Percentiles rank a stretch among this genome's conserved stretches.
Conservation (phyloP, 768 basidiomycete species). For the Collybia sp. region DNA sequence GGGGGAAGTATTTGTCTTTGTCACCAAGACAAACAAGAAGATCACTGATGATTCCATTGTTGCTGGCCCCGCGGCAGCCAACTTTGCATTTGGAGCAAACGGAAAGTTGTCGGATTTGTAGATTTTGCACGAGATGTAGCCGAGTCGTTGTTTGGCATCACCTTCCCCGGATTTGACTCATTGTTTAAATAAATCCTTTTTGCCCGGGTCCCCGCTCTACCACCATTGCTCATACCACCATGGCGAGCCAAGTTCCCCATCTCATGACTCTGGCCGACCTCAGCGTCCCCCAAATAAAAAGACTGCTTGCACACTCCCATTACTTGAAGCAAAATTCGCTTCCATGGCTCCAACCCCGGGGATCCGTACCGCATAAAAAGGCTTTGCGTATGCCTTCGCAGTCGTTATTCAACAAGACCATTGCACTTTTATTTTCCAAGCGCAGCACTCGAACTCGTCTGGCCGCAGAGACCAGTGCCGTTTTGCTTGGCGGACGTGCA, state of each 20-base stretch:
- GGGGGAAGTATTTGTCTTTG: conserved; percentile 50
- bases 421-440: conserved; percentile 91
- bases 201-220: background rate
- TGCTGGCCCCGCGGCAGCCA: conserved; percentile 50
- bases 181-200: too few species aligned
- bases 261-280: conserved; percentile 91
- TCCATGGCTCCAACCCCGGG: conserved; percentile 66
- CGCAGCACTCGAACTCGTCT: conserved; percentile 90
- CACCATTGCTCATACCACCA: background rate
- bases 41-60: conserved; percentile 44
- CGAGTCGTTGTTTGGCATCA: too few species aligned
- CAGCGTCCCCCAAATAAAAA: conserved; percentile 64
- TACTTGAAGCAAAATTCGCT: conserved; percentile 54
- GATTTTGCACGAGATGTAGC: too few species aligned
- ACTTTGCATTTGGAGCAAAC: conserved; percentile 29
- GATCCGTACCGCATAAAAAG: conserved; percentile 25
- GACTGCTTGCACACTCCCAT: conserved; percentile 60
- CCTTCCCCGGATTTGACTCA: background rate
- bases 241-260: conserved; percentile 43
- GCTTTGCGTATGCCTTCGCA: conserved; percentile 60
- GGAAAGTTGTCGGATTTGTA: too few species aligned
- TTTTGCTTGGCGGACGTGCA: conserved; percentile 80
- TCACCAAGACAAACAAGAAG: conserved; percentile 31
- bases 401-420: conserved; percentile 74
- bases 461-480: conserved; percentile 77